Percentiles rank a stretch among this genome's conserved stretches.
phyloP scores from a whole-genome alignment of 106 monocot species.

The Dactylorhiza incarnata region DNA sequence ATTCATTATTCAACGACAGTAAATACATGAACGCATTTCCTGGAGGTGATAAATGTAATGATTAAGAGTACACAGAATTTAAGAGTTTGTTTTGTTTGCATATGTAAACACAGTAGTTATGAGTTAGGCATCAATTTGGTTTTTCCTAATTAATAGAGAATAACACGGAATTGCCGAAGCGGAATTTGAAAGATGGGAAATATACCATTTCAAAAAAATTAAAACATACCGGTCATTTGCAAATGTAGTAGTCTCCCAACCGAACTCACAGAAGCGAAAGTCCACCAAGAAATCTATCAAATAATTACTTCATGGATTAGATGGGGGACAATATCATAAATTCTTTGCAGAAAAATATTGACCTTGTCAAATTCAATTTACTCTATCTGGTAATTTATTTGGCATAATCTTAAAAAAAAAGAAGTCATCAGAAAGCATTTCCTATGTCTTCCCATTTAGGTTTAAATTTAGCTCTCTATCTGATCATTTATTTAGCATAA shows the following conservation, averaged over 20 bases:
- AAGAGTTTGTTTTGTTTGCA: not conserved
- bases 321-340: not conserved
- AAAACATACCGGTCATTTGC: conserved; percentile 39
- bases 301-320: conserved; percentile 5
- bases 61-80: not conserved
- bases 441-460: too few species aligned
- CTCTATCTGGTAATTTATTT: too few species aligned
- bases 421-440: too few species aligned
- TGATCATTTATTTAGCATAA: too few species aligned
- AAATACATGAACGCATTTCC: too few species aligned
- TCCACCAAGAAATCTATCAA: conserved; percentile 13
- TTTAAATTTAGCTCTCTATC: too few species aligned
- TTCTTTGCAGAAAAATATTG: conserved; percentile 2
- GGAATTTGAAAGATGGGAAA: not conserved
- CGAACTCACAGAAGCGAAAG: conserved; percentile 12
- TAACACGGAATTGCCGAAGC: not conserved
- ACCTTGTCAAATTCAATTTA: too few species aligned
- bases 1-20: too few species aligned
- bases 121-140: not conserved
- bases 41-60: too few species aligned
- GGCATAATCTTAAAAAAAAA: too few species aligned
- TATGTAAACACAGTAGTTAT: not conserved
- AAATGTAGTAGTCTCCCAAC: conserved; percentile 13
- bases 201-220: not conserved
- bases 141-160: not conserved